phyloP scores from a whole-genome alignment of 148 eudicot species.

The Silene uniflora region DNA sequence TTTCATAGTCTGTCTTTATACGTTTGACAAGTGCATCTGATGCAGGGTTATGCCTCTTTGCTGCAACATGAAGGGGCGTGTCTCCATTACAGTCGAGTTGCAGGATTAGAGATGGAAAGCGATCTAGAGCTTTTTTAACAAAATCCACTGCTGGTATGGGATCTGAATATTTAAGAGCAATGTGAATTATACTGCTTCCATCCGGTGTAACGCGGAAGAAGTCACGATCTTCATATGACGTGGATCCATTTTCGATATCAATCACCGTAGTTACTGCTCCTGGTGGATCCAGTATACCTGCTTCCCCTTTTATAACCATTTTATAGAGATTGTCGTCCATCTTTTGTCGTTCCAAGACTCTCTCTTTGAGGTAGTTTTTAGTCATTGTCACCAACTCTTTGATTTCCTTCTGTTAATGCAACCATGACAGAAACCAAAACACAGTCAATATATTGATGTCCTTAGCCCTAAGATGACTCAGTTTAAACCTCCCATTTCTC shows the following conservation, averaged over 20 bases:
- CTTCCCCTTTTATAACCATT: not conserved
- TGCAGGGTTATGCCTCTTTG: not conserved
- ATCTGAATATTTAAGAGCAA: constrained; percentile 2
- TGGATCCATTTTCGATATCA: not conserved
- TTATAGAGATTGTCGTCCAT: constrained; percentile 9
- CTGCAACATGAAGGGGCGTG: constrained; percentile 24
- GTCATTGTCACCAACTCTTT: not conserved
- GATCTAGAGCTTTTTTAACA: not conserved
- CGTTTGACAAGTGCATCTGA: not conserved
- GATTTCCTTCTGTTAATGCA: constrained; percentile 4
- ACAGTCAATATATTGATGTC: not conserved
- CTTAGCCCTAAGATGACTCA: too few relatives aligned
- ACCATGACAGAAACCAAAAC: not conserved
- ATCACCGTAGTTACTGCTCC: not conserved
- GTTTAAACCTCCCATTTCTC: too few relatives aligned
- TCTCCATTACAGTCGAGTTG: constrained; percentile 17
- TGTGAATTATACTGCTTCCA: constrained; percentile 22
- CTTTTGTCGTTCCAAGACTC: not conserved
- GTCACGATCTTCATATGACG: not conserved
- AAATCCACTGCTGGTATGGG: not conserved
- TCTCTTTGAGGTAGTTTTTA: constrained; percentile 10
- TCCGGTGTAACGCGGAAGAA: constrained; percentile 10
- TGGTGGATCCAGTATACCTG: not conserved
- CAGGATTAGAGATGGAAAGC: constrained; percentile 14
- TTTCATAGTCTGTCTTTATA: not conserved